Evolutionary conservation across 257 asterid genomes (phyloP).

Genomic region (Rhazya stricta): DNA sequence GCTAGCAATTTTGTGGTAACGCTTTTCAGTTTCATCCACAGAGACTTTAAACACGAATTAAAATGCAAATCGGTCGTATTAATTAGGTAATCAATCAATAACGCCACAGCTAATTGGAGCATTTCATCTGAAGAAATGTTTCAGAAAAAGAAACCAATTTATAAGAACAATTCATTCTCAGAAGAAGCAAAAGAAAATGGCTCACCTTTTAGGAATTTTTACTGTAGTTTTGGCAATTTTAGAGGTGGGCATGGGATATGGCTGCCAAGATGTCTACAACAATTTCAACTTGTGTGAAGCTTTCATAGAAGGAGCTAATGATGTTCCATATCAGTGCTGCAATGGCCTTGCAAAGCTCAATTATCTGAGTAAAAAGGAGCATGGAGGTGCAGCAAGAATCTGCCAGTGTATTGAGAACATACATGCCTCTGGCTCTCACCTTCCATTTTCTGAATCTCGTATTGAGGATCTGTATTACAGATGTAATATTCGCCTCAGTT

Average conservation of each 20-base stretch:
- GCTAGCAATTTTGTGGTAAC: background rate
- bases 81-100: background rate
- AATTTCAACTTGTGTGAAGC: slow-evolving; percentile 17
- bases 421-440: background rate
- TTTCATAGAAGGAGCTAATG: slow-evolving; percentile 12
- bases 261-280: slow-evolving; percentile 25
- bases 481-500: slow-evolving; percentile 33
- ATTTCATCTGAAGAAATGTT: background rate
- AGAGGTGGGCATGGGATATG: background rate
- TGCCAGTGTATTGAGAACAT: slow-evolving; percentile 33
- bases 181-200: background rate
- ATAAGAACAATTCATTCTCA: background rate
- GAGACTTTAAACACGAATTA: background rate
- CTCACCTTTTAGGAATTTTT: background rate
- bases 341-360: slow-evolving; percentile 18
- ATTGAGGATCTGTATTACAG: slow-evolving; percentile 23
- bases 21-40: background rate
- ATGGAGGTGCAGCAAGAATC: slow-evolving; percentile 16
- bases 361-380: slow-evolving; percentile 9
- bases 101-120: background rate
- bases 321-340: slow-evolving; percentile 5
- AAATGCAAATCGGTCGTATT: background rate
- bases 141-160: background rate
- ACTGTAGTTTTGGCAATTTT: background rate
- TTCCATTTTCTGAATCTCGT: slow-evolving; percentile 7